Conservation (phyloP, 2,329 filamentous ascomycete genomes). For the Microsporum canis region DNA sequence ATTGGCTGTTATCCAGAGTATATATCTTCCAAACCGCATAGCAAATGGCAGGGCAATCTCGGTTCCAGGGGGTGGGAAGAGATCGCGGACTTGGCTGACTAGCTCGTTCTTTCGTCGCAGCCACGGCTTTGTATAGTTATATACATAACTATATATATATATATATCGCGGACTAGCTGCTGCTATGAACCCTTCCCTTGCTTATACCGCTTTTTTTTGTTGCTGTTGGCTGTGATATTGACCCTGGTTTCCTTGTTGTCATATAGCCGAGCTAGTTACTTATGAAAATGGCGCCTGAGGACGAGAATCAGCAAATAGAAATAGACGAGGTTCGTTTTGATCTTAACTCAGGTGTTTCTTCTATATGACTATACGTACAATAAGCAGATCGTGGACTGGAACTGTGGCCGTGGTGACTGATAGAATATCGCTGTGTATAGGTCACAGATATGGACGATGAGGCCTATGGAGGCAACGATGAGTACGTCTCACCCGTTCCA, state of each 20-base stretch:
- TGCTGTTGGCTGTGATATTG: background rate
- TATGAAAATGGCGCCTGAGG: background rate
- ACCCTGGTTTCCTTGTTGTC: background rate
- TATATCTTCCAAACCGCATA: background rate
- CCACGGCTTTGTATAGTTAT: background rate
- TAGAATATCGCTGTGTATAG: background rate
- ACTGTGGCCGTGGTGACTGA: background rate
- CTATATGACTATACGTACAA: background rate
- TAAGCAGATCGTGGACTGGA: background rate
- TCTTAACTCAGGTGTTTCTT: background rate
- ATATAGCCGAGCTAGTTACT: background rate
- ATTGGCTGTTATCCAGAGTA: too few species aligned
- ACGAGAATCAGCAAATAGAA: background rate
- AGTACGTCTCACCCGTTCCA: background rate
- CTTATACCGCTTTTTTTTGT: background rate
- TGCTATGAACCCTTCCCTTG: background rate
- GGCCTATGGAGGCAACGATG: background rate
- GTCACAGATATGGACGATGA: background rate
- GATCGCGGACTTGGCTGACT: background rate
- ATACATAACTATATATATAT: background rate
- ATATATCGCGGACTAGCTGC: background rate
- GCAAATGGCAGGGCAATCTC: background rate
- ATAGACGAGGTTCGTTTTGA: background rate
- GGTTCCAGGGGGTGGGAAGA: background rate
- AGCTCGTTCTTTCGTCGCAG: background rate